These are phyloP conservation scores for Ustilago esculenta DNA, from an alignment of 1,284 basidiomycete genomes.

Conservation along the genomic window DNA sequence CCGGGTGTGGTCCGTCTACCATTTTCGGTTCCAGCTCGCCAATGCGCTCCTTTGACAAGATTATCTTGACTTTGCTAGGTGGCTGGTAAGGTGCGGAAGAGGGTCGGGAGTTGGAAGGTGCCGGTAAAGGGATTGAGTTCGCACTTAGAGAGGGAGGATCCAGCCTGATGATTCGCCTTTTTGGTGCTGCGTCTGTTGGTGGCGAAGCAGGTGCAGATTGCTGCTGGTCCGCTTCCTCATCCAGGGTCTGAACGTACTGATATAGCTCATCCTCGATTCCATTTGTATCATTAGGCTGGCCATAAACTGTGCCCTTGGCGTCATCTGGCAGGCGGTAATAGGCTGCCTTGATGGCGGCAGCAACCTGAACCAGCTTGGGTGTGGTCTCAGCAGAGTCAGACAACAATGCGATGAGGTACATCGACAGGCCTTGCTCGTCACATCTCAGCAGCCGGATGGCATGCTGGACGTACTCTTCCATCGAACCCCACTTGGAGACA, in stretches of 20 bases:
- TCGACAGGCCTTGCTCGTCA: conserved; percentile 59
- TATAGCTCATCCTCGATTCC: conserved; percentile 73
- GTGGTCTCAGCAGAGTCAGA: conserved; percentile 76
- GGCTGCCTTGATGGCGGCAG: conserved; percentile 79
- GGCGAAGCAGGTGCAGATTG: not conserved
- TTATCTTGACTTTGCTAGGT: conserved; percentile 38
- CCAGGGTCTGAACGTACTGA: conserved; percentile 81
- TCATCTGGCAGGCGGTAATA: conserved; percentile 73
- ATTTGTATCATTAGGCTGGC: not conserved
- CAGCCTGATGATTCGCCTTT: conserved; percentile 29
- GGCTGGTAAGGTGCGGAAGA: conserved; percentile 17
- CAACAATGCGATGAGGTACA: conserved; percentile 79
- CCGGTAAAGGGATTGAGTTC: not conserved
- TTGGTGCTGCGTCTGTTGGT: conserved; percentile 1
- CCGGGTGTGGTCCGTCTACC: not conserved
- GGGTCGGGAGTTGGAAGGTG: not conserved
- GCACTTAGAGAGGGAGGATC: conserved; percentile 15
- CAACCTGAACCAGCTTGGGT: conserved; percentile 79
- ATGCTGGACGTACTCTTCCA: conserved; percentile 77
- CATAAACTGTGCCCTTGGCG: conserved; percentile 44
- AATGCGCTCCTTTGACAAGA: conserved; percentile 47
- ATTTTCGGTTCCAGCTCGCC: conserved; percentile 42
- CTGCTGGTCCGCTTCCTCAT: conserved; percentile 47
- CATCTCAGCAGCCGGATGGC: conserved; percentile 76
- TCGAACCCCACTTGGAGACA: conserved; percentile 74